phyloP scores from a whole-genome alignment of 345 rosid genomes.

The Trapa bicornis region DNA sequence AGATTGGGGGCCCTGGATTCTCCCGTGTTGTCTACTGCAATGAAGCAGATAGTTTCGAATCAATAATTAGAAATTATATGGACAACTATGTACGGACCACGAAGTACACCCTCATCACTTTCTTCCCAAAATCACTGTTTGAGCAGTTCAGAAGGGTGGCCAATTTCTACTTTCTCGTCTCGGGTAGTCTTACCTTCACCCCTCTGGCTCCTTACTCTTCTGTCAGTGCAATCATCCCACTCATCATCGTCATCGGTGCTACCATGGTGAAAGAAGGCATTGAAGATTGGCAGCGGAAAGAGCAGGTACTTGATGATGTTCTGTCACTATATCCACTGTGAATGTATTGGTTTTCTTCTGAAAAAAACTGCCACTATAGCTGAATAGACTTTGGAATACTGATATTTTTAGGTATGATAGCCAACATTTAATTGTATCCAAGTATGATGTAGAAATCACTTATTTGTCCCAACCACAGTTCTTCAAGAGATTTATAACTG shows the following conservation, averaged over 20 bases:
- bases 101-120: constrained; percentile 53
- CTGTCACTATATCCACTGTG: not conserved
- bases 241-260: constrained; percentile 53
- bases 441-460: not conserved
- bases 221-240: constrained; percentile 62
- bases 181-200: constrained; percentile 64
- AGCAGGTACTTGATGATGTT: constrained; percentile 39
- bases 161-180: constrained; percentile 68
- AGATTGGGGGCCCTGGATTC: constrained; percentile 69
- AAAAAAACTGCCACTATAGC: not conserved
- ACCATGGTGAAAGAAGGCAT: constrained; percentile 78
- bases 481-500: not conserved
- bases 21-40: constrained; percentile 73
- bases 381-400: not conserved
- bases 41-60: constrained; percentile 54
- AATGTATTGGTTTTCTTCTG: not conserved
- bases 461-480: not conserved
- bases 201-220: constrained; percentile 66
- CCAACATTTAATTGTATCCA: too few species aligned
- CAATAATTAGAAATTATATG: constrained; percentile 30
- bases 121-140: constrained; percentile 85
- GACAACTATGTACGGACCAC: constrained; percentile 66
- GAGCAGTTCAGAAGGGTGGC: constrained; percentile 98
- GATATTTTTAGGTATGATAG: too few species aligned
- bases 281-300: constrained; percentile 68